phyloP scores from a whole-genome alignment of 1,284 basidiomycete species.

The Tilletia walkeri region DNA sequence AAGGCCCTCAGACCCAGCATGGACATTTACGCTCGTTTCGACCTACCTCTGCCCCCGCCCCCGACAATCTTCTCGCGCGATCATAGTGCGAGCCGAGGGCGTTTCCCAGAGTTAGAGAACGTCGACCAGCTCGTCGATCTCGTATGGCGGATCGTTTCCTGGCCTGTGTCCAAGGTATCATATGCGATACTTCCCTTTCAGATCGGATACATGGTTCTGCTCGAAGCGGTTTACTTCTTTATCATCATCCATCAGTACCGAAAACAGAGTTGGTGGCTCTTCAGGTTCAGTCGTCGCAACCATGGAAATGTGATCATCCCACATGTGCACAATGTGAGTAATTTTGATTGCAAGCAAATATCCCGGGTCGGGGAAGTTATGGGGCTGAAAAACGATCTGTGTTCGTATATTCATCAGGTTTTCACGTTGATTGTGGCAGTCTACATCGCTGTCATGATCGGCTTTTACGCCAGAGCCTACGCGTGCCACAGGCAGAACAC shows the following conservation, averaged over 20 bases:
- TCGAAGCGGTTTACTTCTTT: neutral
- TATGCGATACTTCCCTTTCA: neutral
- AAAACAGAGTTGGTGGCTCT: neutral
- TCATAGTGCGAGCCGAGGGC: neutral
- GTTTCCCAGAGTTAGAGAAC: neutral
- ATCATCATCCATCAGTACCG: neutral
- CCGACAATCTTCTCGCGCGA: neutral
- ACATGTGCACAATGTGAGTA: neutral
- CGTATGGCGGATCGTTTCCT: neutral
- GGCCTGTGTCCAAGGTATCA: neutral
- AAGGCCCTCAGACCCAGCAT: neutral
- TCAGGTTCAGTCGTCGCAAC: neutral
- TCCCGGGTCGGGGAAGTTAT: neutral
- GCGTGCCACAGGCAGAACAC: neutral
- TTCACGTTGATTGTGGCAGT: neutral
- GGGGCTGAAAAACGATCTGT: neutral
- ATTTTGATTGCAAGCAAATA: neutral
- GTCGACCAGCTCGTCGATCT: neutral
- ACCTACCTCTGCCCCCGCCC: neutral
- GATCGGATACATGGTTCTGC: neutral
- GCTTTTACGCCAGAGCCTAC: neutral
- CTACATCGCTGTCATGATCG: neutral
- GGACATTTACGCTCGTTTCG: neutral
- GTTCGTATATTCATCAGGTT: neutral
- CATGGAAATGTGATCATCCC: conserved; percentile 1